Evolutionary conservation across 805 yeast species (phyloP).

Genomic region (Myxozyma nipponensis): DNA sequence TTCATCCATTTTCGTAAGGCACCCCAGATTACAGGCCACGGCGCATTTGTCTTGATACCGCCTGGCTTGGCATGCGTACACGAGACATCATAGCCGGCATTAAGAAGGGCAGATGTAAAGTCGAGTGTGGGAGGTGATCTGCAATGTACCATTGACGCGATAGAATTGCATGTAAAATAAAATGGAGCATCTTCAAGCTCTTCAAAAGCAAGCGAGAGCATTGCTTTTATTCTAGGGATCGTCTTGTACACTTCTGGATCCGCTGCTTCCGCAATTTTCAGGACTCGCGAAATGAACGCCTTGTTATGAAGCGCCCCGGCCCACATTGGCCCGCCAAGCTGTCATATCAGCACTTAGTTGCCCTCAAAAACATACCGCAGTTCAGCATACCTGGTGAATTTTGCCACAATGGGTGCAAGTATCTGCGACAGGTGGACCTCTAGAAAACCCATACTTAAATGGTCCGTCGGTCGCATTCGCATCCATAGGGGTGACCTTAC

Average conservation of each 20-base stretch:
- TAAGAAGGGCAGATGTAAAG: conserved; percentile 75
- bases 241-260: conserved; percentile 68
- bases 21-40: conserved; percentile 74
- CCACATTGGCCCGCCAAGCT: conserved; percentile 95
- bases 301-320: conserved; percentile 70
- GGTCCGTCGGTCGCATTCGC: conserved; percentile 35
- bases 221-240: conserved; percentile 79
- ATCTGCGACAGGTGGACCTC: conserved; percentile 57
- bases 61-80: conserved; percentile 86
- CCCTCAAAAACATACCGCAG: neutral
- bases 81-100: conserved; percentile 76
- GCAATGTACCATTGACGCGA: conserved; percentile 71
- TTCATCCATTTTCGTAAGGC: conserved; percentile 62
- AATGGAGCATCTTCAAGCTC: conserved; percentile 70
- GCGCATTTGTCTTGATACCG: conserved; percentile 85
- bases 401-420: conserved; percentile 68
- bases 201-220: conserved; percentile 76
- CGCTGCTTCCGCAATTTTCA: conserved; percentile 50
- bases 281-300: conserved; percentile 61
- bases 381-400: conserved; percentile 47
- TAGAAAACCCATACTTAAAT: conserved; percentile 58
- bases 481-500: conserved; percentile 45
- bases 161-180: conserved; percentile 73
- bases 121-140: conserved; percentile 77
- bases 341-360: neutral